Evolutionary conservation across 2,329 filamentous ascomycete genomes (phyloP).

Genomic region (Eutypella sp.): DNA sequence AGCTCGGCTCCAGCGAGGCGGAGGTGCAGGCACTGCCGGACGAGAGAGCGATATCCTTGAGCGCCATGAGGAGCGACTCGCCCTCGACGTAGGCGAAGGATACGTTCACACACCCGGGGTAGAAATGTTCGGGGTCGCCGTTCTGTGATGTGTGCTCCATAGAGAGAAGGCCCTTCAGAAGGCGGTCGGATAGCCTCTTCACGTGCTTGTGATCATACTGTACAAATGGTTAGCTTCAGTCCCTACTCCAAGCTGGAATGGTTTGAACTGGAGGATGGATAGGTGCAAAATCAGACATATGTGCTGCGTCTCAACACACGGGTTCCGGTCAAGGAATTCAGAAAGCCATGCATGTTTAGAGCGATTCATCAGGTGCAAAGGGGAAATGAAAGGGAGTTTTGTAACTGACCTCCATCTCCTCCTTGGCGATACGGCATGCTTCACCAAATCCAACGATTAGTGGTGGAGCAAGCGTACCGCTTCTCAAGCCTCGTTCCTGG

Average conservation of each 20-base stretch:
- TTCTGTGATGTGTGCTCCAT: slow-evolving; percentile 93
- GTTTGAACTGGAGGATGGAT: slow-evolving; percentile 4
- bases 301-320: slow-evolving; percentile 61
- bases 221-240: slow-evolving; percentile 2
- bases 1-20: slow-evolving; percentile 91
- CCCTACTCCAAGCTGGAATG: slow-evolving; percentile 2
- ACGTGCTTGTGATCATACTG: slow-evolving; percentile 92
- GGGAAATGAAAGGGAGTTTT: slow-evolving; percentile 17
- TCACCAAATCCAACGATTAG: slow-evolving; percentile 91
- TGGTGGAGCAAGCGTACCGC: slow-evolving; percentile 86
- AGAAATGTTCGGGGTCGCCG: slow-evolving; percentile 76
- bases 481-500: slow-evolving; percentile 90
- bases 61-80: slow-evolving; percentile 93
- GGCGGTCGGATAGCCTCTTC: slow-evolving; percentile 72
- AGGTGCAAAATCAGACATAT: slow-evolving; percentile 51
- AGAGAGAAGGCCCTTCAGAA: slow-evolving; percentile 75
- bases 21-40: slow-evolving; percentile 97
- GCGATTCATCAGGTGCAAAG: slow-evolving; percentile 67
- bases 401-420: slow-evolving; percentile 80
- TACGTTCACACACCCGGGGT: slow-evolving; percentile 95
- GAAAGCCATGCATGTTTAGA: slow-evolving; percentile 87
- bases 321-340: slow-evolving; percentile 64
- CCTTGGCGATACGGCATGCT: slow-evolving; percentile 83
- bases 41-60: slow-evolving; percentile 96
- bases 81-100: slow-evolving; percentile 98